Base-by-base conservation (phyloP, 192 early-diverging fungal genomes). In the Oehlia diaphana region DNA sequence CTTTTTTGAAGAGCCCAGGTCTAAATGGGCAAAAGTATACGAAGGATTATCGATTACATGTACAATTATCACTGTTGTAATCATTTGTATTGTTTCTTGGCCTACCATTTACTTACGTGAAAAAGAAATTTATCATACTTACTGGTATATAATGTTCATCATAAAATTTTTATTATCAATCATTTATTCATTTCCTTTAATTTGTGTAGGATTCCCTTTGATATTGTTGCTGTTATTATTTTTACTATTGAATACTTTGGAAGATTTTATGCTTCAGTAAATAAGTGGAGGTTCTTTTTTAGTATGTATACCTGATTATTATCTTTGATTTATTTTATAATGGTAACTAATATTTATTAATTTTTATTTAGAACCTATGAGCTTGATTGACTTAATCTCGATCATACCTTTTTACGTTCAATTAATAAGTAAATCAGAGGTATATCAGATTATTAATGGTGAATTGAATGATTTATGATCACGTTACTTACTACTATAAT, bases 211-310 rank as follows among this genome's bases (percentile, higher is more conserved):
- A 0, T 71, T 7, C 67, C 67, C 5, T 2, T 79, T 33, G 67
- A 71, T 37, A 9, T 71, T 62, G 4, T 62, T 1, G 9, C 37
- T 28, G 21, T 28, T 13, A 10, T 61, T 37, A n/a, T n/a, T 7
- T 79, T 79, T 62, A 71, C 77, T 4, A 23, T 62, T n/a, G 77
- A 79, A 42, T 79, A 71, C 61, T 4, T 58, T 69, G 50, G 67
- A 26, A 70, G 68, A 79, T 61, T 79, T 49, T 72, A 39, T 53
- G 67, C 77, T 39, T 62, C 77, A 2, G 7, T 35, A 13, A 31
- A 79, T 63, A 79, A 61, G 19, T 26, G 58, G 9, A 71, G 58
- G 28, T 79, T 61, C 8, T 21, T 79, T n/a, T 26, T 19, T 37
- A 13, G 77, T 79, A 69, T 10, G 68, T 79, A 33, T 12, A 63